phyloP scores from a whole-genome alignment of 1,284 basidiomycete species.

The Athelia sp. region DNA sequence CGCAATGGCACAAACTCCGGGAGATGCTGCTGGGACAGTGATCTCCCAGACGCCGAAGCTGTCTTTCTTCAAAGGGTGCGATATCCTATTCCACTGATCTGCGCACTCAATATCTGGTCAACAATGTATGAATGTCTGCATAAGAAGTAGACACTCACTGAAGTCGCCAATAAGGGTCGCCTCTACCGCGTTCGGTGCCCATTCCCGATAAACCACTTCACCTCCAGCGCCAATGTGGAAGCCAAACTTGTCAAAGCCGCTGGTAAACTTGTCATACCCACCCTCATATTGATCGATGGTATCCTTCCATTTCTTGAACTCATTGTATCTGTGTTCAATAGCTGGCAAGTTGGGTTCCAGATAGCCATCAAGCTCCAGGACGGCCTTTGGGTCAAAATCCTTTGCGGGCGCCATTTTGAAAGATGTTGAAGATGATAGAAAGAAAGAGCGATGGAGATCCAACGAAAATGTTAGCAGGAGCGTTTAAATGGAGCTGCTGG shows the following conservation, averaged over 20 bases:
- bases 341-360: conserved; percentile 72
- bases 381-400: conserved; percentile 45
- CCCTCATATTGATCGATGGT: conserved; percentile 75
- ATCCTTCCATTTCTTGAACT: conserved; percentile 73
- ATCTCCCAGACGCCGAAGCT: conserved; percentile 94
- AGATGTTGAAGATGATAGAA: conserved; percentile 8
- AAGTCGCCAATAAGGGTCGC: conserved; percentile 94
- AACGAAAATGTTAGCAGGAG: no score
- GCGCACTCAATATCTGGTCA: conserved; percentile 10
- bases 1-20: conserved; percentile 79
- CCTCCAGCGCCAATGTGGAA: conserved; percentile 70
- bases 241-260: conserved; percentile 85
- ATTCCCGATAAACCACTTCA: conserved; percentile 85
- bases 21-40: conserved; percentile 62
- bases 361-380: conserved; percentile 65
- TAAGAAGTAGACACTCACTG: conserved; percentile 55
- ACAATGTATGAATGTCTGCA: conserved; percentile 1
- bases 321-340: conserved; percentile 68
- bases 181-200: conserved; percentile 87
- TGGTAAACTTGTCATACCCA: conserved; percentile 85
- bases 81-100: conserved; percentile 86
- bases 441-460: conserved; percentile 1
- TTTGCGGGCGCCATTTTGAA: conserved; percentile 30
- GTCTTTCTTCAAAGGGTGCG: conserved; percentile 84
- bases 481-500: no score